These are phyloP conservation scores for Penicillium fuscoglaucum DNA, from an alignment of 2,329 filamentous ascomycete species.

Conservation along the genomic window DNA sequence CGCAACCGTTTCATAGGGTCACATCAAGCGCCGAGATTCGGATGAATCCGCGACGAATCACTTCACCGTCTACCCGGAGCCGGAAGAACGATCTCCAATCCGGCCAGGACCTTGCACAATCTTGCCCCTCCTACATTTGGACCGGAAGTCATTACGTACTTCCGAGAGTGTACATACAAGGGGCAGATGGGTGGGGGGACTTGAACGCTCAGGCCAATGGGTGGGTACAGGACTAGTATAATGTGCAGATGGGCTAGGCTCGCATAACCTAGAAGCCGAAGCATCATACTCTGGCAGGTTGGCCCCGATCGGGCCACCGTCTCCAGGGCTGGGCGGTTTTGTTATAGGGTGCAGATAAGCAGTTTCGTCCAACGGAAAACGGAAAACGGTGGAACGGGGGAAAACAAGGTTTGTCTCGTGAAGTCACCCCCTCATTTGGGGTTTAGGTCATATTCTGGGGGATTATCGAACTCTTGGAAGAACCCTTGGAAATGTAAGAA, in stretches of 20 bases:
- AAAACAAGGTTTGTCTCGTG: not conserved
- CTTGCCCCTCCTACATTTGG: not conserved
- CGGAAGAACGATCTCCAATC: conserved; percentile 15
- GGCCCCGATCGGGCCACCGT: not conserved
- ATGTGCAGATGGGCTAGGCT: conserved; percentile 1
- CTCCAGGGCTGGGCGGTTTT: not conserved
- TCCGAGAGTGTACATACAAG: not conserved
- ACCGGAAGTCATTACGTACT: conserved; percentile 10
- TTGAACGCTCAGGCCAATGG: conserved; percentile 2
- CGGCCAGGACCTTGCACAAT: conserved; percentile 14
- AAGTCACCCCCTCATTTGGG: not conserved
- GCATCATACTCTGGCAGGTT: not conserved
- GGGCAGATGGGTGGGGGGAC: not conserved
- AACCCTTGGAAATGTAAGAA: not conserved
- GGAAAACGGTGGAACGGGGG: not conserved
- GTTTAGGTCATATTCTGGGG: not conserved
- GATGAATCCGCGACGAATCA: conserved; percentile 21
- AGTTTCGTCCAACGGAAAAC: not conserved
- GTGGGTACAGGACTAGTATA: conserved; percentile 1
- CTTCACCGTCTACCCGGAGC: conserved; percentile 13
- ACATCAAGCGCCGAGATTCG: conserved; percentile 22
- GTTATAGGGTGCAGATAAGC: conserved; percentile 6
- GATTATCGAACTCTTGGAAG: not conserved
- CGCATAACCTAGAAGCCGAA: not conserved
- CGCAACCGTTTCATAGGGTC: not conserved